Base-by-base conservation (phyloP, 2,329 filamentous ascomycete species). In the Leptographium wingfieldii region DNA sequence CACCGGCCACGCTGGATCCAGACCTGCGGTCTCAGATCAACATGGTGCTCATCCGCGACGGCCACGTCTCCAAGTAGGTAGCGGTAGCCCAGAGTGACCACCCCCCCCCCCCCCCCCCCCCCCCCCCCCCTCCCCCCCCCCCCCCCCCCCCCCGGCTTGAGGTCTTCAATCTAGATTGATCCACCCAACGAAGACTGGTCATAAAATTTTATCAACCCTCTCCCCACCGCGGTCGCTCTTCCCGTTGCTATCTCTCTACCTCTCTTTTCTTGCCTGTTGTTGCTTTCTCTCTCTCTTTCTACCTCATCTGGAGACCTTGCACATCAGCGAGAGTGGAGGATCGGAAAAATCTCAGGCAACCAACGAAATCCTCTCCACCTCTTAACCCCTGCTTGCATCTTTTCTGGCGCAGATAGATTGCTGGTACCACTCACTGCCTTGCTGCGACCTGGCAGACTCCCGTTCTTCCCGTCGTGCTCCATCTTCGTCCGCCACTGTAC, bases 1-100 rank as follows among this genome's bases (percentile, higher is more conserved):
- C 81, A 19, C 73, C 80, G 56, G 80, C 81, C 6, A 86, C 81
- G 10, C 76, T 82, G 60, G 83, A 86, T 65, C 75, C 79, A 7
- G 83, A 86, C 61, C 71, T 86, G 60, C 76, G 83, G 27, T 85
- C 82, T 2, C 77, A 84, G 65, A 82, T 86, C 66, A 86, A 86
- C 68, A 74, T 76, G 11, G 66, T 81, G 14, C 72, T 86, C 29
- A 73, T 86, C 40, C 74, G 76, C 49, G 81, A 83, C 54, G 83
- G 83, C 3, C 79, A 85, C 63, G 77, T 85, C 29, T 70, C 75
- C 55, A 83, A 80, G 83, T 85, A 74, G 58, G 73, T 51, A 11
- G 33, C 46, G n/a, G n/a, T n/a, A n/a, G n/a, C n/a, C n/a, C n/a
- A n/a, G n/a, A n/a, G n/a, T n/a, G n/a, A n/a, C n/a, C n/a, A n/a